Conservation (phyloP, 1,284 basidiomycete species). For the Tausonia pullulans region DNA sequence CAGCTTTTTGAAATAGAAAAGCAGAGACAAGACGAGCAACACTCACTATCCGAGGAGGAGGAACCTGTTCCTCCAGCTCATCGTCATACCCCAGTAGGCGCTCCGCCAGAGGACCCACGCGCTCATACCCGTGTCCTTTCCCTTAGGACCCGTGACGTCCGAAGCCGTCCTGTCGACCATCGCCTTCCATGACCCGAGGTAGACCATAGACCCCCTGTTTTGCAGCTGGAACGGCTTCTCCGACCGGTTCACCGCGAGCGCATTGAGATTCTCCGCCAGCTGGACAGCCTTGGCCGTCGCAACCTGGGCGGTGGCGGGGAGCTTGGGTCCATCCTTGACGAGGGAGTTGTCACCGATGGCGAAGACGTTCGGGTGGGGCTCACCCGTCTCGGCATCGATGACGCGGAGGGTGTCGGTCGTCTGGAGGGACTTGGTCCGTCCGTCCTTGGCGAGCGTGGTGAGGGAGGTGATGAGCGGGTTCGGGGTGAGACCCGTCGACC, state of each 20-base stretch:
- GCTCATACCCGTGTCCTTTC: conserved; percentile 49
- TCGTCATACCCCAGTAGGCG: conserved; percentile 51
- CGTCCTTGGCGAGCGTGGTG: conserved; percentile 49
- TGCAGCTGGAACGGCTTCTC: conserved; percentile 51
- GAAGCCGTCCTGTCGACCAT: conserved; percentile 57
- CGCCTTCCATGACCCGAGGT: conserved; percentile 26
- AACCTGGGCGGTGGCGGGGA: conserved; percentile 80
- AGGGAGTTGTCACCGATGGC: conserved; percentile 70
- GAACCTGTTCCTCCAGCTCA: conserved; percentile 64
- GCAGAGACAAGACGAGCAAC: background rate
- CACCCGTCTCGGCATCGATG: conserved; percentile 42
- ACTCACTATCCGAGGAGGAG: conserved; percentile 57
- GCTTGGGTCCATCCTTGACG: conserved; percentile 45
- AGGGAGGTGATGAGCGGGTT: conserved; percentile 63
- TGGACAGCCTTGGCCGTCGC: conserved; percentile 71
- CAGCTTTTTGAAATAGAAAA: background rate
- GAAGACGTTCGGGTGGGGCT: conserved; percentile 59
- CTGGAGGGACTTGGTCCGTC: conserved; percentile 42
- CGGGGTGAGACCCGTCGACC: conserved; percentile 71
- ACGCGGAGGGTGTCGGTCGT: conserved; percentile 54
- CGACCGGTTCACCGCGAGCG: conserved; percentile 40
- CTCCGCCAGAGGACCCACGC: conserved; percentile 37
- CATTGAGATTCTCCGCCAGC: conserved; percentile 56
- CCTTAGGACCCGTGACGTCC: conserved; percentile 45
- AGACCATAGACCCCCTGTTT: conserved; percentile 57